A percentile compares a stretch with the other conserved stretches of the same genome.
Conservation (phyloP, 1,139 yeast species). For the Suhomyces wounanorum region DNA sequence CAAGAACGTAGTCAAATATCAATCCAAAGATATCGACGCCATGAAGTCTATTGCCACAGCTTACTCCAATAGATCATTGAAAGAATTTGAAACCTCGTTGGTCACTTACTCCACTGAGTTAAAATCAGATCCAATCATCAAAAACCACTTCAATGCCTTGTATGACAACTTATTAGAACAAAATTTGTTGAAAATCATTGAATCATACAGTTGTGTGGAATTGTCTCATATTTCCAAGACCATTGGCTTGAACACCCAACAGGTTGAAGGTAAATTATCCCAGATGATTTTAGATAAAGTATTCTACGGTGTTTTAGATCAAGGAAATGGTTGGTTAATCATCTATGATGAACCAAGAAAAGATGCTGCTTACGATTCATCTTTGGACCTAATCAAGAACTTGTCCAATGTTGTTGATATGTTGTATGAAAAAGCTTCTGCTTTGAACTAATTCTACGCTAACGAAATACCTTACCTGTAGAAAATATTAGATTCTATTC, state of each 20-base stretch:
- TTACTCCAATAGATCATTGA: conserved; percentile 83
- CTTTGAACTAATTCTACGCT: conserved; percentile 47
- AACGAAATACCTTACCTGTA: background rate
- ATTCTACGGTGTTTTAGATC: conserved; percentile 93
- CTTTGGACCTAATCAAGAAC: conserved; percentile 82
- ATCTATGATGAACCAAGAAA: conserved; percentile 86
- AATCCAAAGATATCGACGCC: conserved; percentile 79
- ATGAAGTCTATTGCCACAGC: conserved; percentile 94
- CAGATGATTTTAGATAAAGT: conserved; percentile 97
- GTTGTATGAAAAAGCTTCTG: conserved; percentile 89
- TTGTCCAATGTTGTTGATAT: conserved; percentile 89
- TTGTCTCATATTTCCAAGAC: conserved; percentile 83
- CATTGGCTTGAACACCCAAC: conserved; percentile 84
- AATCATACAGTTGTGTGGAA: conserved; percentile 94
- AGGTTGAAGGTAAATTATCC: conserved; percentile 90
- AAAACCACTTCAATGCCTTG: conserved; percentile 88
- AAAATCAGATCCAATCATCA: conserved; percentile 82
- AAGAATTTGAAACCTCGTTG: conserved; percentile 84
- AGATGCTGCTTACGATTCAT: conserved; percentile 87
- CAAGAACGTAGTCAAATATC: conserved; percentile 80
- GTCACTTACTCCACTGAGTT: conserved; percentile 72
- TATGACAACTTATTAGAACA: conserved; percentile 93
- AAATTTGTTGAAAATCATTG: conserved; percentile 89
- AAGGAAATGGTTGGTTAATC: conserved; percentile 97
- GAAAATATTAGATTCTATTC: background rate